Conservation (phyloP, 228 moss, liverwort and hornwort species). For the Sphagnum fallax region DNA sequence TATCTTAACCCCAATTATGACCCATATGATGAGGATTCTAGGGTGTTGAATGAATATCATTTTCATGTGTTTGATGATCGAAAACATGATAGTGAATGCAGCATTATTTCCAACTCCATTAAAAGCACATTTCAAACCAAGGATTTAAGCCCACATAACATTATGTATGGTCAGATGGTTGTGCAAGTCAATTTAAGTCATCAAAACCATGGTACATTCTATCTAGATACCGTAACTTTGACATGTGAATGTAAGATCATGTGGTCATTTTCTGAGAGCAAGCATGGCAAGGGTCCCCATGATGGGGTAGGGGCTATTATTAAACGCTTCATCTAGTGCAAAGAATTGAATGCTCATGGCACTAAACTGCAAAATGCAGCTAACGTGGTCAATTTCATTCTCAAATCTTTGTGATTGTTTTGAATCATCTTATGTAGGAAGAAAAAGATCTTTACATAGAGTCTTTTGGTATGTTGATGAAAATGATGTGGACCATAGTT, state of each 20-base stretch:
- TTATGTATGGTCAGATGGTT: constrained; percentile 2
- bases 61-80: not conserved
- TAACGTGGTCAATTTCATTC: too few species aligned
- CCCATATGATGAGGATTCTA: constrained; percentile 1
- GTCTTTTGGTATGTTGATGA: too few species aligned
- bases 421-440: too few species aligned
- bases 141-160: not conserved
- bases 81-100: not conserved
- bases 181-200: not conserved
- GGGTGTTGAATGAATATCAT: not conserved
- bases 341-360: too few species aligned
- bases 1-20: not conserved
- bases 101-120: constrained; percentile 1
- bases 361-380: too few species aligned
- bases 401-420: too few species aligned
- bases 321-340: not conserved
- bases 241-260: not conserved
- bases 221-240: not conserved
- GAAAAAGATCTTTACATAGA: too few species aligned
- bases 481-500: too few species aligned
- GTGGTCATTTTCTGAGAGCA: not conserved
- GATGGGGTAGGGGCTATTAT: not conserved
- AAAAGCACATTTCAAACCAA: not conserved
- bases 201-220: not conserved
- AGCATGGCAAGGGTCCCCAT: not conserved